These are phyloP conservation scores for Thoreauomyces humboldtii DNA, from an alignment of 192 early-diverging fungal genomes.

Conservation along the genomic window DNA sequence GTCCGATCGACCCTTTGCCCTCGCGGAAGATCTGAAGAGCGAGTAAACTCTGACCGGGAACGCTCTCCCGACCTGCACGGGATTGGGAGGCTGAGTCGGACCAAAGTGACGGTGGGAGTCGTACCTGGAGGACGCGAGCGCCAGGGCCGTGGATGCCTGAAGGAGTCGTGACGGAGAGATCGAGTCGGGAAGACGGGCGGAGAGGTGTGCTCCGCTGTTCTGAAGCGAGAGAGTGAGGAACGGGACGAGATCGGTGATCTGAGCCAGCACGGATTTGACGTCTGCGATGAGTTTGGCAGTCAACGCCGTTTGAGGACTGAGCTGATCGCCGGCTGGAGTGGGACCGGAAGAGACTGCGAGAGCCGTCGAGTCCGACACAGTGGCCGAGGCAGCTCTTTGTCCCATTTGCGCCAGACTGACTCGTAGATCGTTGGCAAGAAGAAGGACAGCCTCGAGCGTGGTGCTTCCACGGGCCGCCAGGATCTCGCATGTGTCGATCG, in stretches of 20 bases:
- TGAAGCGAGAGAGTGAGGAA: conserved; percentile 53
- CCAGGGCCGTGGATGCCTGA: conserved; percentile 50
- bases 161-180: conserved; percentile 58
- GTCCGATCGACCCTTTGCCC: conserved; percentile 55
- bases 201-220: conserved; percentile 48
- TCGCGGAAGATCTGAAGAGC: conserved; percentile 63
- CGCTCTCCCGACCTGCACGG: conserved; percentile 13
- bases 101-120: conserved; percentile 26
- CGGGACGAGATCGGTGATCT: conserved; percentile 52
- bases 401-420: neutral
- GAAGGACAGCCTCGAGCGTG: conserved; percentile 8
- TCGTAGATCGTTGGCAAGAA: conserved; percentile 5
- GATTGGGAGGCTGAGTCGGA: conserved; percentile 14
- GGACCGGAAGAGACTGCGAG: too few relatives aligned
- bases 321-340: too few relatives aligned
- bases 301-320: neutral
- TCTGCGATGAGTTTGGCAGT: conserved; percentile 27
- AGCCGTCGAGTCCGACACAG: neutral
- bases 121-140: conserved; percentile 15
- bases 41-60: conserved; percentile 64
- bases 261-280: conserved; percentile 30
- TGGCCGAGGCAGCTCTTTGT: neutral
- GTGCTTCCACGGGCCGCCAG: conserved; percentile 22
- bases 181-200: conserved; percentile 37
- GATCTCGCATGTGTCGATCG: conserved; percentile 25